Percentiles rank a stretch among this genome's conserved stretches.
Conservation (phyloP, 306 rosid genomes). For the Prunus fruticosa region DNA sequence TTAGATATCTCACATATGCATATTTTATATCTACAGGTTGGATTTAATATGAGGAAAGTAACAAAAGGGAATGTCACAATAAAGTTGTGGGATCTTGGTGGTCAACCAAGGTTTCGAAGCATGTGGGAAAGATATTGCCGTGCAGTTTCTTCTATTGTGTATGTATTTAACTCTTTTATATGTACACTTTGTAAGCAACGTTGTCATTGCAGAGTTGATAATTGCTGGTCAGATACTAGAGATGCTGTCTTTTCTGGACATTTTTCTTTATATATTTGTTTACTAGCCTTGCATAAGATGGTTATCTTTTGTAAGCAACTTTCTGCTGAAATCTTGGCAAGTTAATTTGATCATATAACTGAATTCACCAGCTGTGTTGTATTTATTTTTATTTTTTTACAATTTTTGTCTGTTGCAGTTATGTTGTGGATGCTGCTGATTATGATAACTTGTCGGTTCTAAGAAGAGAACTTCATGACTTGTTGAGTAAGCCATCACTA, state of each 20-base stretch:
- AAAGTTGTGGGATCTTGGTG: constrained; percentile 77
- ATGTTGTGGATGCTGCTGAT: constrained; percentile 72
- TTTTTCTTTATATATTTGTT: neutral
- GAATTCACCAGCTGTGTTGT: neutral
- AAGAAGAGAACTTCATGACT: constrained; percentile 62
- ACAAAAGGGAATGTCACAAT: constrained; percentile 69
- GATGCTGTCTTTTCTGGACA: neutral
- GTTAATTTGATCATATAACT: too few relatives aligned
- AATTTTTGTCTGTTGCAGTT: constrained; percentile 36
- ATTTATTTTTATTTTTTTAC: neutral
- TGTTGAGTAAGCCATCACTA: constrained; percentile 57
- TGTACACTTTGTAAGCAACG: neutral
- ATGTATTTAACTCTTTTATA: neutral
- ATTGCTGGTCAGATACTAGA: neutral
- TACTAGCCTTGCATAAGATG: neutral
- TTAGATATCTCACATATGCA: constrained; percentile 5
- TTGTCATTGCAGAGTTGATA: neutral
- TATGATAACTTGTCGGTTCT: constrained; percentile 47
- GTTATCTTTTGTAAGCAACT: neutral
- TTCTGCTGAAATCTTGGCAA: neutral
- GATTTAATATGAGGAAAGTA: constrained; percentile 71
- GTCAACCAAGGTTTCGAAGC: constrained; percentile 69
- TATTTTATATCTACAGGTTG: constrained; percentile 45
- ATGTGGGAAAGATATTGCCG: constrained; percentile 86
- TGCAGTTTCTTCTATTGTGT: constrained; percentile 66